phyloP scores from a whole-genome alignment of 805 yeast genomes.

The Candida tallmaniae region DNA sequence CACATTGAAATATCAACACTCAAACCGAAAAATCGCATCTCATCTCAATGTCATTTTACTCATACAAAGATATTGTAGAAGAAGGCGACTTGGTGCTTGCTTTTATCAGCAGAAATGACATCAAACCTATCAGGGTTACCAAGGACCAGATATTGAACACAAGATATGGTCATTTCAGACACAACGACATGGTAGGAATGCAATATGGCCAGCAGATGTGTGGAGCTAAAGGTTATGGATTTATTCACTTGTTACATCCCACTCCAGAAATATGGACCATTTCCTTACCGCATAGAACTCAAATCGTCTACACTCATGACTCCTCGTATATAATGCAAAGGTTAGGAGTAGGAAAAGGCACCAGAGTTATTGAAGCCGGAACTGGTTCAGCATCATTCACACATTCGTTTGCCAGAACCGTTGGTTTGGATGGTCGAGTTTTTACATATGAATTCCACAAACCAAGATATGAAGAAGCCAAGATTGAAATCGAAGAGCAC shows the following conservation, averaged over 20 bases:
- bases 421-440: conserved; percentile 54
- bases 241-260: conserved; percentile 83
- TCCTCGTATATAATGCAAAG: conserved; percentile 87
- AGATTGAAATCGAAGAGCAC: conserved; percentile 70
- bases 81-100: conserved; percentile 87
- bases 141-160: conserved; percentile 68
- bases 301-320: conserved; percentile 95
- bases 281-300: conserved; percentile 96
- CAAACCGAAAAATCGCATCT: too few species aligned
- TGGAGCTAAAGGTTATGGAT: conserved; percentile 71
- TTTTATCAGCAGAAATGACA: conserved; percentile 74
- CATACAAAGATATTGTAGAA: conserved; percentile 62
- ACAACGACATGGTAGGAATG: conserved; percentile 73
- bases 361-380: conserved; percentile 91
- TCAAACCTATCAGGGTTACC: conserved; percentile 67
- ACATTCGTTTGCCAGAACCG: conserved; percentile 84
- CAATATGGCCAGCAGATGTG: conserved; percentile 83
- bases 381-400: conserved; percentile 97
- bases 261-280: conserved; percentile 95
- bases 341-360: conserved; percentile 66
- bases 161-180: conserved; percentile 87
- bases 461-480: conserved; percentile 76
- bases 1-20: too few species aligned
- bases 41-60: conserved; percentile 44
- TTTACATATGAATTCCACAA: conserved; percentile 92